Percentiles rank a stretch among this genome's conserved stretches.
These are phyloP conservation scores for Porpolomopsis calyptriformis DNA, from an alignment of 768 basidiomycete genomes.

Conservation along the genomic window DNA sequence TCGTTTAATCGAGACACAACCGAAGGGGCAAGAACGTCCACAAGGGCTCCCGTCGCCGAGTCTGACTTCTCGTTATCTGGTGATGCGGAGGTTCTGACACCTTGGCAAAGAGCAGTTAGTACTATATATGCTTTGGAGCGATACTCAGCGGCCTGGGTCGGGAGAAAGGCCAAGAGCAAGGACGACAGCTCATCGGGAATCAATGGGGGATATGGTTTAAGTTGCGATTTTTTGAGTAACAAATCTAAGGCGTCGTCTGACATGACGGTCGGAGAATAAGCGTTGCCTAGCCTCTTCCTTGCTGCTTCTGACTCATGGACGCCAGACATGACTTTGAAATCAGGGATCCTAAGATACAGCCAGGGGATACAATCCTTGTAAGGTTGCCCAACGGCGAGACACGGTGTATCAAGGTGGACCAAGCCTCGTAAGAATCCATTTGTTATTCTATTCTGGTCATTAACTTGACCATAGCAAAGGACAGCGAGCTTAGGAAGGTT, in stretches of 20 bases:
- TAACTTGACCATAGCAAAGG: constrained; percentile 27
- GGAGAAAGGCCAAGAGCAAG: constrained; percentile 42
- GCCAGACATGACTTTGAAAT: constrained; percentile 11
- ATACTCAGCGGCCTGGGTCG: constrained; percentile 30
- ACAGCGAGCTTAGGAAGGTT: constrained; percentile 71
- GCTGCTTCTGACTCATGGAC: background rate
- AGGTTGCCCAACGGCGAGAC: constrained; percentile 72
- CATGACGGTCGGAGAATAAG: background rate
- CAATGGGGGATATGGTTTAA: constrained; percentile 22
- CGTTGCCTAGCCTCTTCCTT: no score
- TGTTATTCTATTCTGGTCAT: background rate
- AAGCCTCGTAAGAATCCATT: constrained; percentile 47
- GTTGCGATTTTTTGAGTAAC: constrained; percentile 21
- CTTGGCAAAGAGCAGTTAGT: constrained; percentile 60
- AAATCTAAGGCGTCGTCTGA: constrained; percentile 18
- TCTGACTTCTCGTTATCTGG: constrained; percentile 29
- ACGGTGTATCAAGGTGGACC: constrained; percentile 61
- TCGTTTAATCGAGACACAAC: constrained; percentile 44
- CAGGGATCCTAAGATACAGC: constrained; percentile 34
- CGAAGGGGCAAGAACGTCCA: constrained; percentile 38
- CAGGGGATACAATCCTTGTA: constrained; percentile 71
- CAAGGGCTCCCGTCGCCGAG: constrained; percentile 39
- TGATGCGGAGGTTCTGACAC: constrained; percentile 30
- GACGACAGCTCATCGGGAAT: constrained; percentile 46
- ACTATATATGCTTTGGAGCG: constrained; percentile 64